These are phyloP conservation scores for Cordyceps cateniannulata DNA, from an alignment of 2,329 filamentous ascomycete species.

Conservation along the genomic window DNA sequence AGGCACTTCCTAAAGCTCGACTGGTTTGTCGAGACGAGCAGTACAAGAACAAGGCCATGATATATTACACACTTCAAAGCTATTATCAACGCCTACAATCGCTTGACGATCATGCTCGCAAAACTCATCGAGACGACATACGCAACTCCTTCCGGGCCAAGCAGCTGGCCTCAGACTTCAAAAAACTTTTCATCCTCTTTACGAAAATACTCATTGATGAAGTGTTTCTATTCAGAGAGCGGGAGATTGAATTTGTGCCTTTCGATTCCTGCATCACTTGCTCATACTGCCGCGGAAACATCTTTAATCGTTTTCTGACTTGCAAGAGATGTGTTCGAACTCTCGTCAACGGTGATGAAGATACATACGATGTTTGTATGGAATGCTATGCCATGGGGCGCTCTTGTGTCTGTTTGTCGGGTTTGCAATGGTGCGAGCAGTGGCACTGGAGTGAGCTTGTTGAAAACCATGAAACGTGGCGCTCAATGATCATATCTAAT, in stretches of 20 bases:
- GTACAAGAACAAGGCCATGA: slow-evolving; percentile 96
- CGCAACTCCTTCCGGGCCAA: slow-evolving; percentile 43
- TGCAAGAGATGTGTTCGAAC: slow-evolving; percentile 75
- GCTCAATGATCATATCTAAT: slow-evolving; percentile 67
- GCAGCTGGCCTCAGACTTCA: slow-evolving; percentile 78
- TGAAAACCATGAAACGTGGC: slow-evolving; percentile 76
- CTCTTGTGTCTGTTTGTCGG: slow-evolving; percentile 82
- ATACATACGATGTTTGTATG: slow-evolving; percentile 95
- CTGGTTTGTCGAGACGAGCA: slow-evolving; percentile 95
- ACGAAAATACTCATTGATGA: slow-evolving; percentile 77
- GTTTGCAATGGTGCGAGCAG: slow-evolving; percentile 86
- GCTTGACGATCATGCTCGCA: slow-evolving; percentile 43
- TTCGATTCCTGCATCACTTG: slow-evolving; percentile 93
- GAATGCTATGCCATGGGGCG: slow-evolving; percentile 98
- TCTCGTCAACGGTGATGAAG: slow-evolving; percentile 60
- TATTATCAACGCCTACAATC: slow-evolving; percentile 59
- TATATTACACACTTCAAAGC: slow-evolving; percentile 79
- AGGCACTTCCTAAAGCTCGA: slow-evolving; percentile 81
- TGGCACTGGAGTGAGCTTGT: slow-evolving; percentile 77
- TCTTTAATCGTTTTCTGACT: slow-evolving; percentile 94
- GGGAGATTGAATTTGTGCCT: slow-evolving; percentile 64
- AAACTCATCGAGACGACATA: slow-evolving; percentile 38
- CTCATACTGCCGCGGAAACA: slow-evolving; percentile 91
- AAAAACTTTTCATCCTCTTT: slow-evolving; percentile 69
- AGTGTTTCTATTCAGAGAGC: slow-evolving; percentile 70